Base-by-base conservation (phyloP, 2,329 filamentous ascomycete genomes). In the Aureobasidium sp. region DNA sequence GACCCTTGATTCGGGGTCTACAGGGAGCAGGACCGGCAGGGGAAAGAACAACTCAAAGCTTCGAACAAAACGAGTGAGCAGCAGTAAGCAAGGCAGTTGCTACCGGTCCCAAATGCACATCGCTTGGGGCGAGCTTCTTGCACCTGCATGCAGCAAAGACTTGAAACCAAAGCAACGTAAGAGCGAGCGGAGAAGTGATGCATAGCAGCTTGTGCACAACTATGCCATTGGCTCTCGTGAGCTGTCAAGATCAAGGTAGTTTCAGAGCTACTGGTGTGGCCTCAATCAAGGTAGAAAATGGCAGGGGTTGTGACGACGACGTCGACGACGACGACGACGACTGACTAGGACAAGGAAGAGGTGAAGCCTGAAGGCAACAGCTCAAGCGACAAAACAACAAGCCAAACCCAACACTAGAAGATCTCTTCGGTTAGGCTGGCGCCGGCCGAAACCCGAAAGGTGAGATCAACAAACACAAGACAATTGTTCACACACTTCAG, bases 141-240 rank as follows among this genome's bases (percentile, higher is more conserved):
- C 56, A 52, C 20, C 45, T 61, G 57, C 57, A 61, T 52, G 57
- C 57, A 52, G 36, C 3, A 61, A 22, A 36, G 17, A 61, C 55
- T 49, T 61, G 57, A 61, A 61, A 61, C 57, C 57, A 36, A 49
- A 61, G 47, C 57, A 61, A 61, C 45, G 47, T 34, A 52, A 61
- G 39, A 61, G 57, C 57, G 57, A 52, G 57, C 57, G 57, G 57
- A 61, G 57, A 61, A 42, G 36, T 5, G 22, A 48, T 49, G 56
- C 44, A 59, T 49, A 44, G 20, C 44, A 59, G 53, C 45, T 48
- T 49, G 56, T 59, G 56, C 56, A 59, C 41, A 22, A 48, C 17
- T 36, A 49, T 59, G 44, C 44, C 56, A 59, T 59, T 58, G 55
- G 56, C 42, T 58, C 11, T n/a, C 27, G 29, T 29, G 15, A 27